phyloP scores from a whole-genome alignment of 2,329 filamentous ascomycete genomes.

The Claviceps spartinae region DNA sequence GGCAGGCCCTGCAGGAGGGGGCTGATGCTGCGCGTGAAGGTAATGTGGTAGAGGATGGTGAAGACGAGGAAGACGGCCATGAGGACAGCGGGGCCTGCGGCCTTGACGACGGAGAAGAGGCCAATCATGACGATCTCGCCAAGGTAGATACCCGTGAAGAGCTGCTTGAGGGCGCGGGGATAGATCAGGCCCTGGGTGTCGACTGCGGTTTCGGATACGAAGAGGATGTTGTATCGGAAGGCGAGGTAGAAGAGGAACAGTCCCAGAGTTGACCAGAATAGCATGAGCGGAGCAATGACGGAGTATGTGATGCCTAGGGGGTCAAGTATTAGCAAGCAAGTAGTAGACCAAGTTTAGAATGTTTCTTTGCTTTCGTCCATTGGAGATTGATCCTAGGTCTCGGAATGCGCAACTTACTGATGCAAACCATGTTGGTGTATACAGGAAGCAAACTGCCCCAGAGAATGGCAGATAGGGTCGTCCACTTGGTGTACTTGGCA shows the following conservation, averaged over 20 bases:
- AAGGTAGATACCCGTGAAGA: slow-evolving; percentile 70
- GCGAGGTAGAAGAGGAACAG: slow-evolving; percentile 70
- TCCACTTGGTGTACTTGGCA: slow-evolving; percentile 65
- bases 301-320: slow-evolving; percentile 57
- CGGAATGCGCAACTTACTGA: slow-evolving; percentile 31
- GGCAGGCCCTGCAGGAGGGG: slow-evolving; percentile 63
- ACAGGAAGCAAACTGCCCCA: slow-evolving; percentile 69
- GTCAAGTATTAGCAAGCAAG: not conserved
- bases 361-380: slow-evolving; percentile 7
- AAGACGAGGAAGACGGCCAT: slow-evolving; percentile 67
- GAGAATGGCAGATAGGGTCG: slow-evolving; percentile 50
- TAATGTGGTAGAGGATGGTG: slow-evolving; percentile 62
- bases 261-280: slow-evolving; percentile 67
- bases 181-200: slow-evolving; percentile 87
- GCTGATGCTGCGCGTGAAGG: slow-evolving; percentile 53
- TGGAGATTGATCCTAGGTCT: too few species aligned
- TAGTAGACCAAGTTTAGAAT: not conserved
- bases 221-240: slow-evolving; percentile 78
- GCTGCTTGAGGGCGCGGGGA: slow-evolving; percentile 75
- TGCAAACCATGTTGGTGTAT: slow-evolving; percentile 61
- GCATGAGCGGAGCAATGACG: slow-evolving; percentile 68
- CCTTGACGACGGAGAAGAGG: slow-evolving; percentile 57
- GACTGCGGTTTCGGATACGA: slow-evolving; percentile 62
- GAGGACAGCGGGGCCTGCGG: slow-evolving; percentile 56
- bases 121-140: slow-evolving; percentile 69